Conservation (phyloP, 2,329 filamentous ascomycete genomes). For the Tolypocladium inflatum region DNA sequence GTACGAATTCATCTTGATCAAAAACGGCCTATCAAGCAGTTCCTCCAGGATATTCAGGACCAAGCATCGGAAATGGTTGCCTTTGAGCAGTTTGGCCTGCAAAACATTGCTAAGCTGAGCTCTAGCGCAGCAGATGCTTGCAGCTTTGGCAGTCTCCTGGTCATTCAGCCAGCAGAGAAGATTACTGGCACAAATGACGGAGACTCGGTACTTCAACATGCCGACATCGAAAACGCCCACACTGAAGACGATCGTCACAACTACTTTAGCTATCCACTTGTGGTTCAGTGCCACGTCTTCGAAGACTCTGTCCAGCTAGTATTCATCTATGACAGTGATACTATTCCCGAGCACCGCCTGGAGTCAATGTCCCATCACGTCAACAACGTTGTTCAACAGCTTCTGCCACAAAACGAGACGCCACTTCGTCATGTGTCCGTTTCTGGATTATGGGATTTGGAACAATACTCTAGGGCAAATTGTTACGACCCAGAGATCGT, state of each 20-base stretch:
- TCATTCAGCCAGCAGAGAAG: conserved; percentile 5
- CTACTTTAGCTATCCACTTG: background rate
- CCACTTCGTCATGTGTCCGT: background rate
- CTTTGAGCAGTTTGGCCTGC: conserved; percentile 6
- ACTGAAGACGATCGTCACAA: background rate
- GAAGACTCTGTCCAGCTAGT: background rate
- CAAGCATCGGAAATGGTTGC: conserved; percentile 7
- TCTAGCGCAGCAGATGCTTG: conserved; percentile 7
- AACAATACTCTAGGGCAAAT: background rate
- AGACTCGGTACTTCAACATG: background rate
- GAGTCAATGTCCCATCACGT: background rate
- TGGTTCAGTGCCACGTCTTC: background rate
- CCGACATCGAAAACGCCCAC: background rate
- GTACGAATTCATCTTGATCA: conserved; percentile 4
- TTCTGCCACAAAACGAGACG: background rate
- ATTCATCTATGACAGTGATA: background rate
- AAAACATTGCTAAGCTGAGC: conserved; percentile 4
- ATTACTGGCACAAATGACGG: background rate
- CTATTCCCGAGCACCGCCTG: background rate
- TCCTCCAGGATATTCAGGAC: conserved; percentile 8
- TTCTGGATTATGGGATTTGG: background rate
- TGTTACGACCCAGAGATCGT: background rate
- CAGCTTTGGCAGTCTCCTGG: conserved; percentile 6
- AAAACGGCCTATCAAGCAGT: conserved; percentile 4
- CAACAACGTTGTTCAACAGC: background rate